Evolutionary conservation across 495 filamentous ascomycete species (phyloP).

Genomic region (Pseudotulostoma volvatum): DNA sequence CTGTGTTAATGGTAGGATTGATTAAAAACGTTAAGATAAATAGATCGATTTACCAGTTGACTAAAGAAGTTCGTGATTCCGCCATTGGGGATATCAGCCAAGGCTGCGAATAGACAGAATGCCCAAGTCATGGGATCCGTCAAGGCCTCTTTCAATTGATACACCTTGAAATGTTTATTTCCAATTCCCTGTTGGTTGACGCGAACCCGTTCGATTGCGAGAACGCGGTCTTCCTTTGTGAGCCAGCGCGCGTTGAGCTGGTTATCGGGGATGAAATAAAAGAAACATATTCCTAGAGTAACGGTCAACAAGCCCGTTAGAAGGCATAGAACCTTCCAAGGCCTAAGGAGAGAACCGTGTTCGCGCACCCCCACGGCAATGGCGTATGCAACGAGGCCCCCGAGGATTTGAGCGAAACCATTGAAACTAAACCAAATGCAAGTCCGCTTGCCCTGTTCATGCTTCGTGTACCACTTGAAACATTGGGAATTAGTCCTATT

Average conservation of each 20-base stretch:
- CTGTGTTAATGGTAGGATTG: too few relatives aligned
- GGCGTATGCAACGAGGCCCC: constrained; percentile 46
- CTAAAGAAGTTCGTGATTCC: constrained; percentile 60
- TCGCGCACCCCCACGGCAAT: constrained; percentile 40
- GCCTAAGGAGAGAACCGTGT: constrained; percentile 36
- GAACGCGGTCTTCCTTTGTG: constrained; percentile 40
- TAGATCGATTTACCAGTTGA: constrained; percentile 37
- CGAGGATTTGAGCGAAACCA: constrained; percentile 43
- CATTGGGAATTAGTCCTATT: background rate
- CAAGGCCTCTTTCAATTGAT: constrained; percentile 44
- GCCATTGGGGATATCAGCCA: constrained; percentile 49
- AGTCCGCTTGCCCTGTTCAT: constrained; percentile 39
- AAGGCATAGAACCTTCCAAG: constrained; percentile 57
- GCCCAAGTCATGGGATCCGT: constrained; percentile 47
- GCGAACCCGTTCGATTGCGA: constrained; percentile 44
- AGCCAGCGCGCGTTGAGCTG: constrained; percentile 54
- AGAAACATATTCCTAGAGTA: constrained; percentile 38
- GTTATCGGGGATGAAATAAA: constrained; percentile 50
- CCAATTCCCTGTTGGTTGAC: constrained; percentile 52
- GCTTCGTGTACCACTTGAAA: constrained; percentile 42
- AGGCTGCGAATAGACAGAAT: constrained; percentile 44
- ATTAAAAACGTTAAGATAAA: constrained; percentile 24
- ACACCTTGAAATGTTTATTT: constrained; percentile 50
- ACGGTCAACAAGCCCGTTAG: constrained; percentile 46
- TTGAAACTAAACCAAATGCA: constrained; percentile 52